phyloP scores from a whole-genome alignment of 2,329 filamentous ascomycete species.

The Fusarium tuaranense region DNA sequence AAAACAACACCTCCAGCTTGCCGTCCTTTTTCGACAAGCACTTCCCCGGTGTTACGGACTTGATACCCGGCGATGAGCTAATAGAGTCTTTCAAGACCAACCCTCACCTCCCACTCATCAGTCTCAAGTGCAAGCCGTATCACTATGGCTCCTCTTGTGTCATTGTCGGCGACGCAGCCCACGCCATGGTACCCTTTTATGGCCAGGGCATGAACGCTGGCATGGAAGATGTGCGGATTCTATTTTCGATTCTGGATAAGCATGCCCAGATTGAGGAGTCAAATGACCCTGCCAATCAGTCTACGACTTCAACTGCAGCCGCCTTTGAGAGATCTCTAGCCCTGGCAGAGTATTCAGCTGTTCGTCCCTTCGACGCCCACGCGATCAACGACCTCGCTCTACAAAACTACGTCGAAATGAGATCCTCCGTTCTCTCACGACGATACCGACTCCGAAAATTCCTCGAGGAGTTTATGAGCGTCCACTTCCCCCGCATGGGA shows the following conservation, averaged over 20 bases:
- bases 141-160: conserved; percentile 82
- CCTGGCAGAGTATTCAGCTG: conserved; percentile 78
- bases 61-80: conserved; percentile 77
- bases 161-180: conserved; percentile 92
- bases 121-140: conserved; percentile 91
- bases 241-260: conserved; percentile 85
- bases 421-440: conserved; percentile 81
- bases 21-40: conserved; percentile 82
- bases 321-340: conserved; percentile 71
- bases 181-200: conserved; percentile 99
- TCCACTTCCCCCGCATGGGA: conserved; percentile 80
- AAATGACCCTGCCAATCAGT: conserved; percentile 53
- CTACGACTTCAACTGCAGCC: conserved; percentile 57
- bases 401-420: conserved; percentile 95
- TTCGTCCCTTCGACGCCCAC: conserved; percentile 82
- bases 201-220: conserved; percentile 98
- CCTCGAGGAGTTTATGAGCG: conserved; percentile 85
- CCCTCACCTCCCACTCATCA: conserved; percentile 92
- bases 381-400: conserved; percentile 94
- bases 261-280: conserved; percentile 62
- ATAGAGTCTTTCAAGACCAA: conserved; percentile 81
- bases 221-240: conserved; percentile 89
- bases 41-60: conserved; percentile 85
- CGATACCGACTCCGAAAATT: conserved; percentile 85
- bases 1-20: conserved; percentile 69